Percentiles rank a stretch among this genome's conserved stretches.
phyloP scores from a whole-genome alignment of 257 asterid genomes.

The Knoxia roxburghii region DNA sequence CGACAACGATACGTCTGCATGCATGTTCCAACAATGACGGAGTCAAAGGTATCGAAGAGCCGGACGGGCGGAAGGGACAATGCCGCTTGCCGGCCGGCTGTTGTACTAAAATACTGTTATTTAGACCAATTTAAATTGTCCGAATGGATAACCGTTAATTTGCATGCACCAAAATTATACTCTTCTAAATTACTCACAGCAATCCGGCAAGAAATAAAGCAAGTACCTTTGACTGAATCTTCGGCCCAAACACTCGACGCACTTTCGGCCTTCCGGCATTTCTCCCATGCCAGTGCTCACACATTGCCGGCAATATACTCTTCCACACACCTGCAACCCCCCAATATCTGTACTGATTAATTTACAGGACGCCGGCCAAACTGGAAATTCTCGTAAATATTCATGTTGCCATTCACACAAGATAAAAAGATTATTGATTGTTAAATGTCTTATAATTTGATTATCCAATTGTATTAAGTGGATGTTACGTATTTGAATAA shows the following conservation, averaged over 20 bases:
- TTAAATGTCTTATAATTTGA: too few species aligned
- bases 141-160: background rate
- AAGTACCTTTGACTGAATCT: slow-evolving; percentile 79
- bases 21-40: background rate
- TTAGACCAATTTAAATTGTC: background rate
- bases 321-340: slow-evolving; percentile 69
- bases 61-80: background rate
- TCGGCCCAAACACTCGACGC: slow-evolving; percentile 64
- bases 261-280: slow-evolving; percentile 73
- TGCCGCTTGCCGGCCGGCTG: slow-evolving; percentile 2
- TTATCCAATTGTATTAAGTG: too few species aligned
- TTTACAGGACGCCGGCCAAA: too few species aligned
- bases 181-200: too few species aligned
- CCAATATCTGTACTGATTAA: too few species aligned
- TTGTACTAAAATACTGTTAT: background rate
- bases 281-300: slow-evolving; percentile 73
- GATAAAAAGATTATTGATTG: too few species aligned
- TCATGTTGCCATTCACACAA: too few species aligned
- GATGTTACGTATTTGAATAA: too few species aligned
- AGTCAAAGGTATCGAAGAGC: background rate
- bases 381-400: too few species aligned
- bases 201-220: too few species aligned
- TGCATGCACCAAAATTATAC: background rate
- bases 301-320: slow-evolving; percentile 74
- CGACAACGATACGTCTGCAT: too few species aligned